Conservation (phyloP, 805 yeast genomes). For the Yarrowia osloensis region DNA sequence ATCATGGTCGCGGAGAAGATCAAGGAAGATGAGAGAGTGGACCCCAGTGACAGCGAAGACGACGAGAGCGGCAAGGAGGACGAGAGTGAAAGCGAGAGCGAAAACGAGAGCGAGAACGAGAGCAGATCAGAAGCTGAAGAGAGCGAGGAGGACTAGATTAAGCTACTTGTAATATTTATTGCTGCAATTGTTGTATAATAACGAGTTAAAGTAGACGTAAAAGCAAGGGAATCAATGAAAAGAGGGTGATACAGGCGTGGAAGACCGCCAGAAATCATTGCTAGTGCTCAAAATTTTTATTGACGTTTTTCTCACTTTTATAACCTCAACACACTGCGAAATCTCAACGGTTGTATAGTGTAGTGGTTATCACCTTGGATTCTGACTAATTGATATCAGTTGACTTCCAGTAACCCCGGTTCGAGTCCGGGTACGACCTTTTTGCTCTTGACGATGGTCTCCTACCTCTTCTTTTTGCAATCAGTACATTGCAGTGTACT, state of each 20-base stretch:
- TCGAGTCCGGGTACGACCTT: constrained; percentile 27
- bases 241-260: too few relatives aligned
- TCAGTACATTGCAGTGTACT: too few relatives aligned
- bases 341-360: constrained; percentile 23
- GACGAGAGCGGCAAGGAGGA: neutral
- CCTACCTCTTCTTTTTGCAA: neutral
- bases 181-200: too few relatives aligned
- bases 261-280: too few relatives aligned
- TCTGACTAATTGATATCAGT: neutral
- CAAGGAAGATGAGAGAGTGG: neutral
- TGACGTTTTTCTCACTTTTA: too few relatives aligned
- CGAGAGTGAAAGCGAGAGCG: neutral
- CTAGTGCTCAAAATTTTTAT: too few relatives aligned
- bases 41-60: neutral
- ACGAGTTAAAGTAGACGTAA: too few relatives aligned
- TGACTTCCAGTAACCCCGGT: constrained; percentile 20
- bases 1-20: neutral
- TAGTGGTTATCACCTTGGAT: constrained; percentile 27
- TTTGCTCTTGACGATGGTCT: neutral
- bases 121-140: too few relatives aligned
- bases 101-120: neutral
- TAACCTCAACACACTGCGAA: too few relatives aligned
- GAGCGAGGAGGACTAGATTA: neutral
- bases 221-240: too few relatives aligned
- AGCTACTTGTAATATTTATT: neutral